These are phyloP conservation scores for Aphanomyces astaci DNA, from an alignment of 352 stramenopile genomes.

Conservation along the genomic window DNA sequence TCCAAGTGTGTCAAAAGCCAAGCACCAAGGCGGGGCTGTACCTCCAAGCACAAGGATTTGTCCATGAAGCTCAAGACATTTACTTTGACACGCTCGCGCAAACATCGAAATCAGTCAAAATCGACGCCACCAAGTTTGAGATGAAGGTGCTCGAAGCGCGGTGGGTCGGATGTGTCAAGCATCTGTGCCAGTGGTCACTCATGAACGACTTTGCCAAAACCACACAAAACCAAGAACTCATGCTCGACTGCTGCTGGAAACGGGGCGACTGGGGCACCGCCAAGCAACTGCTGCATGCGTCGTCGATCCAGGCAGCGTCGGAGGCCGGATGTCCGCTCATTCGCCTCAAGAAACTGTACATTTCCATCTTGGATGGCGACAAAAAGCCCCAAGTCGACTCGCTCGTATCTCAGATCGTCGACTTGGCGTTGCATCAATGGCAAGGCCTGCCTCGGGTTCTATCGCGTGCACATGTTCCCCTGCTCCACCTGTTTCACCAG, in stretches of 20 bases:
- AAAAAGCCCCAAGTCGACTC: conserved; percentile 62
- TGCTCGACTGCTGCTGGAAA: conserved; percentile 91
- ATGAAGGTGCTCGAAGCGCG: conserved; percentile 80
- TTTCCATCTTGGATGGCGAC: conserved; percentile 77
- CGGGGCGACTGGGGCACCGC: conserved; percentile 81
- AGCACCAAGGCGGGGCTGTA: conserved; percentile 67
- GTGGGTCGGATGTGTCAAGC: conserved; percentile 87
- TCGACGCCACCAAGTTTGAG: conserved; percentile 82
- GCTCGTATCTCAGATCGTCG: conserved; percentile 58
- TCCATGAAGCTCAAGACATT: conserved; percentile 82
- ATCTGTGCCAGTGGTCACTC: conserved; percentile 89
- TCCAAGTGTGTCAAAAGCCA: conserved; percentile 65
- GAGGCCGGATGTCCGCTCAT: conserved; percentile 69
- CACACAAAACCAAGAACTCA: conserved; percentile 86
- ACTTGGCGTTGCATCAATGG: conserved; percentile 84
- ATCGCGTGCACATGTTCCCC: conserved; percentile 60
- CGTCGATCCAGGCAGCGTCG: conserved; percentile 30
- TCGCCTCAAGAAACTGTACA: conserved; percentile 78
- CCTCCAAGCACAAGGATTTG: conserved; percentile 71
- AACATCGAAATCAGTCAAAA: conserved; percentile 56
- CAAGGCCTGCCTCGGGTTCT: conserved; percentile 78
- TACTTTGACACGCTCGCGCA: conserved; percentile 80
- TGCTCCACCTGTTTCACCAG: conserved; percentile 86
- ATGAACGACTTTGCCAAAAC: conserved; percentile 89
- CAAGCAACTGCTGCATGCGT: conserved; percentile 54